A percentile compares a stretch with the other conserved stretches of the same genome.
Conservation (phyloP, 805 yeast species). For the Candida orba region DNA sequence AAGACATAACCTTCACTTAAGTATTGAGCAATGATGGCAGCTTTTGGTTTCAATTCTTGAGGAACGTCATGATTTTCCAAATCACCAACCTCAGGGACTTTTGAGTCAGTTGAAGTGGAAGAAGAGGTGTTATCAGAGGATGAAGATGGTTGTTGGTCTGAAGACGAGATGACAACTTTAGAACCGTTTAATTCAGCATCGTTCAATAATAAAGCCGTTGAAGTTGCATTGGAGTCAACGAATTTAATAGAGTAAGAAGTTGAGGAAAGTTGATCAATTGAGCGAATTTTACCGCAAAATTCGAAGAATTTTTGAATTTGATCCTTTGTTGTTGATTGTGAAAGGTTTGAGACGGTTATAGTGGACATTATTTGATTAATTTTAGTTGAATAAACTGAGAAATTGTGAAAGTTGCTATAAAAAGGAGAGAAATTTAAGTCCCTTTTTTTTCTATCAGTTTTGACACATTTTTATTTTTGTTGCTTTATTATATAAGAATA, state of each 20-base stretch:
- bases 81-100: slow-evolving; percentile 5
- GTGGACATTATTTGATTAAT: slow-evolving; percentile 2
- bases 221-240: slow-evolving; percentile 51
- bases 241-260: slow-evolving; percentile 38
- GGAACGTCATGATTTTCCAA: slow-evolving; percentile 37
- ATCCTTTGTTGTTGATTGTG: slow-evolving; percentile 5
- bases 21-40: slow-evolving; percentile 69
- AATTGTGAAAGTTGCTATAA: too few species aligned
- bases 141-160: slow-evolving; percentile 11
- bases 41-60: slow-evolving; percentile 74
- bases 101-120: background rate
- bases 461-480: too few species aligned
- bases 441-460: slow-evolving; percentile 8
- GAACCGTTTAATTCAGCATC: slow-evolving; percentile 67
- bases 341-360: slow-evolving; percentile 2
- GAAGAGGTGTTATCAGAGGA: slow-evolving; percentile 8
- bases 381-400: background rate
- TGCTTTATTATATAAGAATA: too few species aligned
- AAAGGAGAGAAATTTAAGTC: slow-evolving; percentile 2
- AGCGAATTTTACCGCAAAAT: slow-evolving; percentile 55
- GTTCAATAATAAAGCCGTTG: slow-evolving; percentile 62
- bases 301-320: slow-evolving; percentile 47
- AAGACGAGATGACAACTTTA: slow-evolving; percentile 38
- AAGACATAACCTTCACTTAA: slow-evolving; percentile 66
- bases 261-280: slow-evolving; percentile 14